Evolutionary conservation across 225 moss, liverwort and hornwort genomes (phyloP), one percentile per base, ranked within the genome.

Genomic region (Polytrichum commune): DNA sequence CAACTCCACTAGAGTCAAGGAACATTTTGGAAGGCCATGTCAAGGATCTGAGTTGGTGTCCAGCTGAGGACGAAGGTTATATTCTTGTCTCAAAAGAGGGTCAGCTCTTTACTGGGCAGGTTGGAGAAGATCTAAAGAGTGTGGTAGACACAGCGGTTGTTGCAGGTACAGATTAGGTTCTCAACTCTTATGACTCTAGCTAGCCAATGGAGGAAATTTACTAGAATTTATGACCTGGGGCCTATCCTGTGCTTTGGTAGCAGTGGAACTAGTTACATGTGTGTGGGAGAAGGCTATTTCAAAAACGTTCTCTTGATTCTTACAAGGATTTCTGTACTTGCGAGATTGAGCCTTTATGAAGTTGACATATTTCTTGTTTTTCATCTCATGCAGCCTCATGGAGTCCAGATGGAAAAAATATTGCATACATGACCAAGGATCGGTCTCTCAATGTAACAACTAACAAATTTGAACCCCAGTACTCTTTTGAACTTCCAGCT

Each of bases 1-100:
- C 75, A 35, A 76, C 62, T 57, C 90, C 91, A 53, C 75, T 88
- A 54, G 93, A 98, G 79, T 83, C 84, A 0, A 82, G 82, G 69
- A 71, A 80, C 58, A 77, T 93, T 67, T 77, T 82, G 35, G 87
- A 84, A 75, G 78, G 82, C 55, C 53, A 53, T 67, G 76, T 84
- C 61, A 91, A 84, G 80, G 95, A 98, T 75, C 91, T 98, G 64
- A 78, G 85, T 77, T 98, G 98, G 98, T 84, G 85, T 80, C 98
- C 95, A 68, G 83, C 70, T 29, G 77, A 89, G 70, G 75, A 79
- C 56, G 84, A 81, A 63, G 73, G 77, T 23, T 98, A 95, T 76
- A 73, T 88, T 23, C 63, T 95, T 71, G 73, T 95, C 7, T 93
- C 89, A 27, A 89, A 75, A 58, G 81, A 89, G 55, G 93, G 93